Evolutionary conservation across 148 eudicot species (phyloP).

Genomic region (Gaultheria prostrata): DNA sequence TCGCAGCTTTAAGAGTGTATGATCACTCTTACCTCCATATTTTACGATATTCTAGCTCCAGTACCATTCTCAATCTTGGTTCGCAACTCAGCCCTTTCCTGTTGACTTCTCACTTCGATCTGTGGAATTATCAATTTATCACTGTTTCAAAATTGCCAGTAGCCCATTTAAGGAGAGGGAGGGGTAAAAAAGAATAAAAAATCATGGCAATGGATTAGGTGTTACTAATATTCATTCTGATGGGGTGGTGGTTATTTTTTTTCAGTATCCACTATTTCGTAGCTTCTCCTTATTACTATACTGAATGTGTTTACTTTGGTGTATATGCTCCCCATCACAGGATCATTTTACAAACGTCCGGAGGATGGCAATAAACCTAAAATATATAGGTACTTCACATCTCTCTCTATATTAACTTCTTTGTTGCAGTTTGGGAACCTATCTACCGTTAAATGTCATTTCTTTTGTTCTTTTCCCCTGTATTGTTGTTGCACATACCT

Average conservation of each 20-base stretch:
- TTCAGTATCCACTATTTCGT: not conserved
- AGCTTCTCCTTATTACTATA: not conserved
- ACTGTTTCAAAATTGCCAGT: not conserved
- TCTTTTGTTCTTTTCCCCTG: not conserved
- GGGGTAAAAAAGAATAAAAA: not conserved
- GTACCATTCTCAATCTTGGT: not conserved
- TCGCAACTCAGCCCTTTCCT: not conserved
- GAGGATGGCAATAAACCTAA: conserved; percentile 38
- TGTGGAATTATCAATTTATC: not conserved
- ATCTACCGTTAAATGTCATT: not conserved
- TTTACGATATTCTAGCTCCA: not conserved
- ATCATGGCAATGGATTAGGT: not conserved
- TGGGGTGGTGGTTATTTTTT: not conserved
- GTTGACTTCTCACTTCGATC: not conserved
- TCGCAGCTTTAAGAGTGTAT: not conserved
- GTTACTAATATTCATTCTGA: not conserved
- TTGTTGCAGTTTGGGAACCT: not conserved
- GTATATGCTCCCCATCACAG: conserved; percentile 25
- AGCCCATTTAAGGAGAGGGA: not conserved
- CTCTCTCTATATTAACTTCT: not conserved
- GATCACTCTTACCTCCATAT: not conserved
- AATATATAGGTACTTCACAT: conserved; percentile 47
- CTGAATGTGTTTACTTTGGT: not conserved
- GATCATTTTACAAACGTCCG: conserved; percentile 47
- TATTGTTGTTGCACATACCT: not conserved